Percentiles rank a stretch among this genome's conserved stretches.
These are phyloP conservation scores for Coemansia sp. DNA, from an alignment of 192 early-diverging fungal species.

Conservation along the genomic window DNA sequence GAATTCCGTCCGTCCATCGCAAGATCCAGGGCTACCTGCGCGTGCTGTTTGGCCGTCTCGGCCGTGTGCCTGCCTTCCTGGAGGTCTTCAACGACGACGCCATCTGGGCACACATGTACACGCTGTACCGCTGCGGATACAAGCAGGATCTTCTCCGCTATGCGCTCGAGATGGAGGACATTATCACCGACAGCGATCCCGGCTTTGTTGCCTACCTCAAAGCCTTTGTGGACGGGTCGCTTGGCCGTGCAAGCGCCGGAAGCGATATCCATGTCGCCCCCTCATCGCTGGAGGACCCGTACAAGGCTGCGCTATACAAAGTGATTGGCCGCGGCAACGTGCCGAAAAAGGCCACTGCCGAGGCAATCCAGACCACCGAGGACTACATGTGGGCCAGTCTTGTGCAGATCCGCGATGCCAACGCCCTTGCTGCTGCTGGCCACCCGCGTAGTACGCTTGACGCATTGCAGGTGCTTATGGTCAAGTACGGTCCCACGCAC, in stretches of 20 bases:
- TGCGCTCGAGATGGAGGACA: slow-evolving; percentile 59
- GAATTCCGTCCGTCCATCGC: slow-evolving; percentile 73
- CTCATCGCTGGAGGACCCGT: slow-evolving; percentile 72
- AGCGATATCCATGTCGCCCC: slow-evolving; percentile 51
- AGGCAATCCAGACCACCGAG: slow-evolving; percentile 78
- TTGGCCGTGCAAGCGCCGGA: slow-evolving; percentile 16
- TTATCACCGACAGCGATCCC: slow-evolving; percentile 63
- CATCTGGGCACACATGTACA: slow-evolving; percentile 87
- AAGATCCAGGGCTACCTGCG: slow-evolving; percentile 74
- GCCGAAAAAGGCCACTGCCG: slow-evolving; percentile 62
- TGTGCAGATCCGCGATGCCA: slow-evolving; percentile 62
- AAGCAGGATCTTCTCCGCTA: slow-evolving; percentile 69
- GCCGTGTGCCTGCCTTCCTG: slow-evolving; percentile 46
- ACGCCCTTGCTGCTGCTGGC: slow-evolving; percentile 49
- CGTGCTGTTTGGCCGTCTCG: slow-evolving; percentile 66
- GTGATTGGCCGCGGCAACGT: slow-evolving; percentile 89
- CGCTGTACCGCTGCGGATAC: slow-evolving; percentile 78
- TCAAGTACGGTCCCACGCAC: slow-evolving; percentile 67
- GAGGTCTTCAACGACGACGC: slow-evolving; percentile 62
- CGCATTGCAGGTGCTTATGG: slow-evolving; percentile 69
- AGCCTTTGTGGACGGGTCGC: slow-evolving; percentile 60
- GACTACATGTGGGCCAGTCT: slow-evolving; percentile 94
- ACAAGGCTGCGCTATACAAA: slow-evolving; percentile 88
- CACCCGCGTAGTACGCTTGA: slow-evolving; percentile 49
- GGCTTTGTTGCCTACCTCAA: slow-evolving; percentile 74